These are phyloP conservation scores for Strigomonas culicis DNA, from an alignment of 208 protist genomes.

Conservation along the genomic window DNA sequence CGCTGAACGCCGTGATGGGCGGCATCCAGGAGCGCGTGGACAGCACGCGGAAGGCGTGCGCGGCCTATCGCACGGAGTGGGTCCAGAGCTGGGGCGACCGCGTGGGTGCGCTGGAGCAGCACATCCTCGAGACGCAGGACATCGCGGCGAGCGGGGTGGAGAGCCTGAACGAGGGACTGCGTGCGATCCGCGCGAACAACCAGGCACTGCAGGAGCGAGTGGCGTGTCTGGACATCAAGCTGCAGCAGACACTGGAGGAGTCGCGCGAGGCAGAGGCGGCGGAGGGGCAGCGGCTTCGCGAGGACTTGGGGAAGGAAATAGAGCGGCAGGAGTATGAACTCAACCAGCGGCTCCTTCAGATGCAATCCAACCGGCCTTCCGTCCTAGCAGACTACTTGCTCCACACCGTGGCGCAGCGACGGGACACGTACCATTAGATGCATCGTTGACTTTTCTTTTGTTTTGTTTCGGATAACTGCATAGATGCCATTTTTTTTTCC, in stretches of 20 bases:
- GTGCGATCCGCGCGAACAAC: constrained; percentile 59
- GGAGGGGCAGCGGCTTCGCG: constrained; percentile 29
- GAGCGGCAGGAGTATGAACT: constrained; percentile 2
- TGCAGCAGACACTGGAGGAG: constrained; percentile 71
- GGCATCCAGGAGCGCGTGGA: constrained; percentile 74
- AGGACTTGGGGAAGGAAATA: constrained; percentile 12
- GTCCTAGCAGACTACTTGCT: neutral
- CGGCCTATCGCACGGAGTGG: constrained; percentile 25
- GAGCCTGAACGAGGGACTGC: constrained; percentile 67
- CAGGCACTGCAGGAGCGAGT: constrained; percentile 74
- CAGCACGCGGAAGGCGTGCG: constrained; percentile 17
- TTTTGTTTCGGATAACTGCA: neutral
- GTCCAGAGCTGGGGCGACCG: constrained; percentile 30
- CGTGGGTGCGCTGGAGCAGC: constrained; percentile 40
- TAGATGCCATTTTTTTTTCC: constrained; percentile 1
- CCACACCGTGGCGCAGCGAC: neutral
- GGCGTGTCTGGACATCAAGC: constrained; percentile 66
- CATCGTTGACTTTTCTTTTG: constrained; percentile 8
- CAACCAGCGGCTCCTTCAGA: constrained; percentile 6
- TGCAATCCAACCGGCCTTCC: neutral
- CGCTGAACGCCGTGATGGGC: constrained; percentile 48
- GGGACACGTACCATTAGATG: neutral
- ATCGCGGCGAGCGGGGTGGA: constrained; percentile 55
- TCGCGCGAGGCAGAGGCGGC: constrained; percentile 47
- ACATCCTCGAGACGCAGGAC: constrained; percentile 43